Evolutionary conservation across 2,329 filamentous ascomycete species (phyloP).

Genomic region (Exophiala viscosa): DNA sequence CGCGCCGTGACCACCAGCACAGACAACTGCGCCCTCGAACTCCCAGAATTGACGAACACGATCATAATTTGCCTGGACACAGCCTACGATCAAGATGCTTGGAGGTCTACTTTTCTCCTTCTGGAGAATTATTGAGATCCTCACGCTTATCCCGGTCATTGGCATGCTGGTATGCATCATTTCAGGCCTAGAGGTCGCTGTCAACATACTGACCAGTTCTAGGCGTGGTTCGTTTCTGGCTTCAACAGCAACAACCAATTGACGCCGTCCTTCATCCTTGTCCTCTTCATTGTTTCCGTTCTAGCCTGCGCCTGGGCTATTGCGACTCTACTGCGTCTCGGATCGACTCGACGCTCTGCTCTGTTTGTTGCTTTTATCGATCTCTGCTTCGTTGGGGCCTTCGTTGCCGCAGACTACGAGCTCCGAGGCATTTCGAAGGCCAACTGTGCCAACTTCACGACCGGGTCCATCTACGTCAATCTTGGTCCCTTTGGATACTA

Average conservation of each 20-base stretch:
- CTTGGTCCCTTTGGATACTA: conserved; percentile 62
- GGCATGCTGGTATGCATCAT: conserved; percentile 53
- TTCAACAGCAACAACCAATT: conserved; percentile 56
- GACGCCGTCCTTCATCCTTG: conserved; percentile 58
- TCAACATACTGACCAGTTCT: conserved; percentile 9
- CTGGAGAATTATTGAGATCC: conserved; percentile 58
- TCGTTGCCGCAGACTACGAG: conserved; percentile 59
- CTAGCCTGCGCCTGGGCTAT: conserved; percentile 60
- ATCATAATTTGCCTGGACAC: background rate
- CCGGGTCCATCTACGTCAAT: conserved; percentile 52
- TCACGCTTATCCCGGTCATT: conserved; percentile 60
- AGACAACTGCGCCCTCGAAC: too few relatives aligned
- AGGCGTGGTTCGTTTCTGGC: conserved; percentile 59
- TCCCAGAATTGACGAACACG: background rate
- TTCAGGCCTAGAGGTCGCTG: background rate
- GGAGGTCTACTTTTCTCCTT: conserved; percentile 59
- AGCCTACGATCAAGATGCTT: conserved; percentile 39
- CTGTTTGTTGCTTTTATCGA: conserved; percentile 60
- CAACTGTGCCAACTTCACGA: conserved; percentile 63
- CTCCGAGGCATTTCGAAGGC: conserved; percentile 56
- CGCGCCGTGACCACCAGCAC: too few relatives aligned
- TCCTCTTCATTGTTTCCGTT: conserved; percentile 63
- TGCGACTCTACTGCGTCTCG: conserved; percentile 58
- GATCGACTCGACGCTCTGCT: conserved; percentile 56
- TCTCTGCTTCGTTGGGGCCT: conserved; percentile 59